Base-by-base conservation (phyloP, 1,139 yeast genomes). In the Fermentozyma sake region DNA sequence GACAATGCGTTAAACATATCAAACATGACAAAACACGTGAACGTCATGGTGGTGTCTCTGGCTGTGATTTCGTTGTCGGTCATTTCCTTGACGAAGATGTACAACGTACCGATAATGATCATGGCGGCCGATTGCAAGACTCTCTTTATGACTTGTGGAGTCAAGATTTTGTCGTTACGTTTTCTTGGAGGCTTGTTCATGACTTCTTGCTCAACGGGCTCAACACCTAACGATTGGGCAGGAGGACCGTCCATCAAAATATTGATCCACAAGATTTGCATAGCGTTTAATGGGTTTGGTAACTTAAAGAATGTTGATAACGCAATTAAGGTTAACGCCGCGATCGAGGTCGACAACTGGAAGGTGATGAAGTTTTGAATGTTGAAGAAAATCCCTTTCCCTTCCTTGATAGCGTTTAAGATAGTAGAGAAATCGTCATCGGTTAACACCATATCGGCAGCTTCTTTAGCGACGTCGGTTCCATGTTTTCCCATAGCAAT, bases 161-260 rank as follows among this genome's bases (percentile, higher is more conserved):
- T 86, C 41, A 91, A 63, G 31, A 91, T 91, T 43, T 79, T 79
- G 40, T 87, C 96, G 32, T 72, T 68, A 51, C 96, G 77, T 32
- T 77, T 72, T 56, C 98, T 76, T 31, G 98, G 97, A 10, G 97
- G 97, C 49, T 83, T 83, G 38, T 71, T 75, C 97, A 91, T 89
- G 21, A 91, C 95, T 50, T 80, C 94, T 37, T 83, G 86, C 50
- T 89, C 97, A 14, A 89, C 97, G 1, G 96, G 95, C 58, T 91
- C 98, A 17, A 91, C 97, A 30, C 98, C 97, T 27, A 91, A 68
- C 0, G 95, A 84, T 58, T 91, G 98, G 1, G 98, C 98, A 4
- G 98, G 98, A 6, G 98, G 98, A 0, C 98, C 98, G 59, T 91
- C 98, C 98, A 91, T 91, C 38, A 91, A 70, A 34, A 91, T 91